phyloP scores from a whole-genome alignment of 345 rosid species.

The Eucalyptus cloeziana region DNA sequence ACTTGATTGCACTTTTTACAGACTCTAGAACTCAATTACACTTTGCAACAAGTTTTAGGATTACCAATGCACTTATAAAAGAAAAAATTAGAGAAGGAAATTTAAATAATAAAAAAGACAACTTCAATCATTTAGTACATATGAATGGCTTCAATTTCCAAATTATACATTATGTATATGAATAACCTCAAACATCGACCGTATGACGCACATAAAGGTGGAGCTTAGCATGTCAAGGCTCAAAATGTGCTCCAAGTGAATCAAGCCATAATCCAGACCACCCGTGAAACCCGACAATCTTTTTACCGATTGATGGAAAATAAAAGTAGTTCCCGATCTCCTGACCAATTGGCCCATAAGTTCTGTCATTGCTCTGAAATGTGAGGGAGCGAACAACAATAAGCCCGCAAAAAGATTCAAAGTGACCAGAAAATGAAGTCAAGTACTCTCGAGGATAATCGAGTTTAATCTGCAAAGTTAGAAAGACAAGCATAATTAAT shows the following conservation, averaged over 20 bases:
- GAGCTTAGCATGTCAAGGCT: background rate
- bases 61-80: too few relatives aligned
- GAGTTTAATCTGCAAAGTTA: background rate
- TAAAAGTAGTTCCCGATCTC: background rate
- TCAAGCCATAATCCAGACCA: background rate
- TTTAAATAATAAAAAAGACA: too few relatives aligned
- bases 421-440: background rate
- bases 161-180: too few relatives aligned
- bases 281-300: background rate
- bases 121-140: too few relatives aligned
- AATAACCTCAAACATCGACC: background rate
- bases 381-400: background rate
- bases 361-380: background rate
- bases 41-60: too few relatives aligned
- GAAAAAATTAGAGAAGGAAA: too few relatives aligned
- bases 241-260: background rate
- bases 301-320: background rate
- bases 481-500: background rate
- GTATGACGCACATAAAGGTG: background rate
- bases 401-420: fast-evolving
- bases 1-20: too few relatives aligned
- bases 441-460: background rate
- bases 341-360: background rate
- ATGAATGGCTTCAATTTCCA: too few relatives aligned
- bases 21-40: too few relatives aligned